Evolutionary conservation across 2,329 filamentous ascomycete genomes (phyloP).

Genomic region (Aspergillus terreus): DNA sequence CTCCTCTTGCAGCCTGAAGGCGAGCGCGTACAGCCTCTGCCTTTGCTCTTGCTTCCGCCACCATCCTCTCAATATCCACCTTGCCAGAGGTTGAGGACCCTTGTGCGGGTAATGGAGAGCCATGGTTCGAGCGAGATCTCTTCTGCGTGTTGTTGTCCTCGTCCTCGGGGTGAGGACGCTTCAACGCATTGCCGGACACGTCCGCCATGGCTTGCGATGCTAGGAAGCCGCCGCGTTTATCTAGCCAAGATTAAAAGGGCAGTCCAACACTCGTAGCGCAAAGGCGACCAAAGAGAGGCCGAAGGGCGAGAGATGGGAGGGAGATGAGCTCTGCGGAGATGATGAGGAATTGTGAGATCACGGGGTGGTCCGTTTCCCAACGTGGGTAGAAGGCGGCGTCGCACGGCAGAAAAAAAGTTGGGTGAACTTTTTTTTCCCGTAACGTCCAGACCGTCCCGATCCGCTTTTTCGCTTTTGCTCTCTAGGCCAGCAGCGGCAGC

Average conservation of each 20-base stretch:
- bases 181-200: slow-evolving; percentile 41
- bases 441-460: slow-evolving; percentile 24
- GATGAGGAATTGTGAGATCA: slow-evolving; percentile 8
- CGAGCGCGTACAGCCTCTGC: slow-evolving; percentile 48
- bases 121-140: slow-evolving; percentile 48
- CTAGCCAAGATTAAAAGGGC: not conserved
- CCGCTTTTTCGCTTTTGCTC: slow-evolving; percentile 19
- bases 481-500: slow-evolving; percentile 15
- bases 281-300: not conserved
- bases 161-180: slow-evolving; percentile 48
- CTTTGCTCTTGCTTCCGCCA: slow-evolving; percentile 47
- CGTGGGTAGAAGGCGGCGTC: slow-evolving; percentile 27
- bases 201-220: slow-evolving; percentile 38
- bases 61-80: slow-evolving; percentile 45
- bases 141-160: slow-evolving; percentile 44
- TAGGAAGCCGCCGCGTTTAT: not conserved
- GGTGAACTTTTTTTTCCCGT: slow-evolving; percentile 29
- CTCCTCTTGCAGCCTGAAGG: slow-evolving; percentile 37
- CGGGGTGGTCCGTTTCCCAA: slow-evolving; percentile 8
- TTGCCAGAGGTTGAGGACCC: slow-evolving; percentile 32
- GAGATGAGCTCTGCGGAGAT: not conserved
- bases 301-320: not conserved
- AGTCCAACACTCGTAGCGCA: not conserved
- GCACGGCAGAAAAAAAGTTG: slow-evolving; percentile 38
- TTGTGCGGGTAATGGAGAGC: slow-evolving; percentile 42